Base-by-base conservation (phyloP, 2,329 filamentous ascomycete species). In the Nannizziopsis arthrosporioides region DNA sequence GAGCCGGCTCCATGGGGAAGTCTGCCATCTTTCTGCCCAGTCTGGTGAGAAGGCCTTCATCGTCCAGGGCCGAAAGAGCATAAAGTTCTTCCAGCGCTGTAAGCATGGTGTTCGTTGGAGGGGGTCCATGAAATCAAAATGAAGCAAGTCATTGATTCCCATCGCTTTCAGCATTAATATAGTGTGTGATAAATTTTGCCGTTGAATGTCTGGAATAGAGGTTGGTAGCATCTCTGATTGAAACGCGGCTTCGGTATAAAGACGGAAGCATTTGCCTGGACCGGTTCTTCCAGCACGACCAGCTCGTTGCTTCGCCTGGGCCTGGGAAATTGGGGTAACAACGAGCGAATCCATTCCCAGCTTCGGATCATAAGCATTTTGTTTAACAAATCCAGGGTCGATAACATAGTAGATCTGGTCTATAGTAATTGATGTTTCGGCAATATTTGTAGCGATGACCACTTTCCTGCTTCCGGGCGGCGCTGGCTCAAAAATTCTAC, bases 61-160 rank as follows among this genome's bases (percentile, higher is more conserved):
- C 90, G 55, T 98, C 92, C 0, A 98, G 74, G 0, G 90, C 90
- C 2, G 84, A 87, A 9, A 98, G 72, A 0, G 88, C 87, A 61
- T 98, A 98, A 0, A 98, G 74, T 62, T 96, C 92, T 67, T 98
- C 93, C 2, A 98, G 72, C 0, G 92, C 92, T 43, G 88, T 94
- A 54, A 98, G 76, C 87, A 96, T 95, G 10, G 92, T 96, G 60
- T 96, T 95, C 27, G 92, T 92, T 0, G 92, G 92, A 0, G 92
- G 92, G 92, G 89, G 59, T 98, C 92, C 90, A 98, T 96, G 59
- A 98, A 98, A 67, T 96, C 90, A 60, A 98, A 98, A 61, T 94
- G 88, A 10, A 98, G 75, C 1, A 98, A 73, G 61, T 98, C 92
- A 61, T 98, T 96, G 66, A 98, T 96, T 2, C 93, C 92, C 88